Conservation (phyloP, 78 protist genomes). For the Monosiga brevicollis region DNA sequence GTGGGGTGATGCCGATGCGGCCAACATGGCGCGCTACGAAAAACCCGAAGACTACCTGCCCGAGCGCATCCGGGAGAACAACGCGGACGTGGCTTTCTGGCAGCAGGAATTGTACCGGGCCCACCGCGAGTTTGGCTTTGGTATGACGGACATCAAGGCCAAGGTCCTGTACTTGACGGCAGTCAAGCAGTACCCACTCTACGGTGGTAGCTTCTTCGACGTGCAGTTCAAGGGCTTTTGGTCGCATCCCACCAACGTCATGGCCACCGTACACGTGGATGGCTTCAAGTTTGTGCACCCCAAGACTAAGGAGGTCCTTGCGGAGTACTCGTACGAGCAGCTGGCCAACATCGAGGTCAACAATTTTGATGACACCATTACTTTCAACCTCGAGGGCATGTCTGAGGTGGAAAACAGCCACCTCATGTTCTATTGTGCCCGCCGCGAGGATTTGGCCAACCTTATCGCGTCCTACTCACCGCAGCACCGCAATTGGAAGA, state of each 20-base stretch:
- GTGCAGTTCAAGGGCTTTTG: conserved; percentile 4
- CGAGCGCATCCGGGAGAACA: neutral
- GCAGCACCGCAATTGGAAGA: neutral
- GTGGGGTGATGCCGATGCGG: neutral
- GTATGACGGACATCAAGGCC: neutral
- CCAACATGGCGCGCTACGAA: neutral
- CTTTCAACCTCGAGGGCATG: neutral
- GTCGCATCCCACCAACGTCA: neutral
- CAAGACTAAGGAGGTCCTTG: neutral
- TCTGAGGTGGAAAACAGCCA: neutral
- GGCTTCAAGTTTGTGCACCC: neutral
- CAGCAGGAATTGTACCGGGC: neutral
- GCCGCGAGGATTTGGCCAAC: neutral
- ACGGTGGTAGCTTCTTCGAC: neutral
- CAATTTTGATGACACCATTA: neutral
- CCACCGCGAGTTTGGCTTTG: neutral
- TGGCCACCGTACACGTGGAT: neutral
- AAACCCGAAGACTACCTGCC: neutral
- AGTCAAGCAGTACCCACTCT: neutral
- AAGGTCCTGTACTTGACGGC: neutral
- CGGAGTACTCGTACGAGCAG: neutral
- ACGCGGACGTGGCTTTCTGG: neutral
- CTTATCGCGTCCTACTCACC: conserved; percentile 12
- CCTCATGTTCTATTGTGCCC: neutral
- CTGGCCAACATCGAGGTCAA: neutral